These are phyloP conservation scores for Colletotrichum sp. DNA, from an alignment of 2,329 filamentous ascomycete species.

Conservation along the genomic window DNA sequence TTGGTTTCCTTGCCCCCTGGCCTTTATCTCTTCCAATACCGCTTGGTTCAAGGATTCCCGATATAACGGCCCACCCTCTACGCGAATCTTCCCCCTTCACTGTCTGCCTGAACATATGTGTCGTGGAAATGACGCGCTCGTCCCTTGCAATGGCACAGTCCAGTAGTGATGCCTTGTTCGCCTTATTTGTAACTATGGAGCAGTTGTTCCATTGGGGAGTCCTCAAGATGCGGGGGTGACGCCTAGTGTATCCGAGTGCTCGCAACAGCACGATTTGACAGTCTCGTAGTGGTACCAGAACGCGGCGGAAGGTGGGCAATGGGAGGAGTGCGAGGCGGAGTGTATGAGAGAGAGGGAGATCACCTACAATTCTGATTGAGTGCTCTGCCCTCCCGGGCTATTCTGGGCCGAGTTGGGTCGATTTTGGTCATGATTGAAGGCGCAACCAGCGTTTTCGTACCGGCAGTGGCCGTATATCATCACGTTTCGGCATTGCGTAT, in stretches of 20 bases:
- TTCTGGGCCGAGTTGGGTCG: constrained; percentile 47
- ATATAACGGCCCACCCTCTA: background rate
- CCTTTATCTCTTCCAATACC: background rate
- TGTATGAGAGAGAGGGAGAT: background rate
- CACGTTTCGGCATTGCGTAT: constrained; percentile 90
- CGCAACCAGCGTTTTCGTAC: constrained; percentile 89
- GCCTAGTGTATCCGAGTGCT: background rate
- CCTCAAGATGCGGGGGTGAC: background rate
- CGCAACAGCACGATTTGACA: background rate
- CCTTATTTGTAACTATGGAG: background rate
- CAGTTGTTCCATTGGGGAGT: background rate
- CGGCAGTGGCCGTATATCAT: constrained; percentile 93
- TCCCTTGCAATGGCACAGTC: background rate
- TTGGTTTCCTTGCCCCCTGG: background rate
- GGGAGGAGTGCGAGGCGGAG: background rate
- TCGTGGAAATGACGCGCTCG: background rate
- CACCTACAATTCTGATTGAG: constrained; percentile 57
- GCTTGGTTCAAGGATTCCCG: background rate
- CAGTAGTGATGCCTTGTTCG: background rate
- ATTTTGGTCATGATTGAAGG: constrained; percentile 84
- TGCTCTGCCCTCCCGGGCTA: constrained; percentile 16
- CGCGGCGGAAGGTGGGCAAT: background rate
- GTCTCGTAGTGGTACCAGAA: background rate
- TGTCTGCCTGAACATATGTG: background rate
- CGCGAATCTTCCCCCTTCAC: background rate